A percentile compares a stretch with the other conserved stretches of the same genome.
These are phyloP conservation scores for Aspergillus nomiae DNA, from an alignment of 2,329 filamentous ascomycete species.

Conservation along the genomic window DNA sequence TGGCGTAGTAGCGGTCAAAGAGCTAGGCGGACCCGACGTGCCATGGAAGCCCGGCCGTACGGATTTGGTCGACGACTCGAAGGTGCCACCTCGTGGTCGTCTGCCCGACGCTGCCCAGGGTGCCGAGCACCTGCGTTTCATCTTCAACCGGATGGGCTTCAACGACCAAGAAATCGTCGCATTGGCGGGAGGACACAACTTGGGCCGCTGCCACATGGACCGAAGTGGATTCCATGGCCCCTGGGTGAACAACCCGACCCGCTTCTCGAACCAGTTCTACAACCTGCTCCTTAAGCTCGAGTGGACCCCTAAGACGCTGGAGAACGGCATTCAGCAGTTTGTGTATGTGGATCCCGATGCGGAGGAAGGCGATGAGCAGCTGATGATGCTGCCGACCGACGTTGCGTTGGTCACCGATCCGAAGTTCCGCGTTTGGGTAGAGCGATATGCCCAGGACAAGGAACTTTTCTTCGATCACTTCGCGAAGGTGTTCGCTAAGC, in stretches of 20 bases:
- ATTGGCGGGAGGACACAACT: slow-evolving; percentile 57
- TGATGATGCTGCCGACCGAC: slow-evolving; percentile 70
- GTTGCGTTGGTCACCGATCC: slow-evolving; percentile 59
- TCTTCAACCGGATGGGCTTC: slow-evolving; percentile 64
- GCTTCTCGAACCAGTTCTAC: slow-evolving; percentile 62
- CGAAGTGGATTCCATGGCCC: slow-evolving; percentile 60
- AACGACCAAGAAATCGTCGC: slow-evolving; percentile 63
- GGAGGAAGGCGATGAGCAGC: slow-evolving; percentile 51
- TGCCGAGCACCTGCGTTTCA: slow-evolving; percentile 56
- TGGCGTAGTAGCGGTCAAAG: slow-evolving; percentile 59
- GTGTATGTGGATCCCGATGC: slow-evolving; percentile 60
- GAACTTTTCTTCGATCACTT: slow-evolving; percentile 65
- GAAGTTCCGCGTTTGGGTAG: slow-evolving; percentile 58
- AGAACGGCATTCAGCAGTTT: slow-evolving; percentile 59
- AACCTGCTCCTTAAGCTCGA: slow-evolving; percentile 53
- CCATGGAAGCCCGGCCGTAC: slow-evolving; percentile 61
- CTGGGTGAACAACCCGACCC: slow-evolving; percentile 63
- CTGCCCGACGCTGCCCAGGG: slow-evolving; percentile 58
- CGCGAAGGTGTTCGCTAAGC: slow-evolving; percentile 58
- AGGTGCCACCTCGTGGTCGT: slow-evolving; percentile 60
- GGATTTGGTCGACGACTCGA: slow-evolving; percentile 63
- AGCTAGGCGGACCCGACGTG: slow-evolving; percentile 62
- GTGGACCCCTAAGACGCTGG: slow-evolving; percentile 57
- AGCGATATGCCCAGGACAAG: slow-evolving; percentile 62
- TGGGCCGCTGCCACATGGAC: slow-evolving; percentile 59